Base-by-base conservation (phyloP, 768 basidiomycete species). In the Leccinellum luteum region DNA sequence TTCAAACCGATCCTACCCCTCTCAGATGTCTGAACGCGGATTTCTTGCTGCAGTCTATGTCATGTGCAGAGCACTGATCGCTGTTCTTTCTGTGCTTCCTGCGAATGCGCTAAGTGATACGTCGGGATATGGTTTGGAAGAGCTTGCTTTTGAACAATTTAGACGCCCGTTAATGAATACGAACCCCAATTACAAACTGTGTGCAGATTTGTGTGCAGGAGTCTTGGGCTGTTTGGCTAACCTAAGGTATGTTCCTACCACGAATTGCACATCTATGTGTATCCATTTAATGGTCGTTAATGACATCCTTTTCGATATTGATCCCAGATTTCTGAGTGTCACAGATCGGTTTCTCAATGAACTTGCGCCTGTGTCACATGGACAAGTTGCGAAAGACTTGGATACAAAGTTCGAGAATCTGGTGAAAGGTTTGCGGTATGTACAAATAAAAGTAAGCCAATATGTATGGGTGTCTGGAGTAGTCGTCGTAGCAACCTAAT, bases 341-440 rank as follows among this genome's bases (percentile, higher is more conserved):
- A 93, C 92, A 4, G 94, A 97, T 73, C 85, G 92, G 0, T 98
- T 95, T 70, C 73, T 94, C 51, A 79, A 81, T 1, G 94, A 95
- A 64, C 77, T 98, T 32, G 78, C 77, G 6, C 90, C 90, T 28
- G 79, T 93, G 8, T 81, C 85, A 15, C 79, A 81, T n/a, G 87
- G 85, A 1, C 87, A 90, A 56, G 84, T 92, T 5, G 79, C 85
- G 0, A 93, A 91, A 66, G 94, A 95, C 60, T 74, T 79, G 41
- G 93, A 95, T 63, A 81, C 82, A 60, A 89, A 84, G 65, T 92
- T 87, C 57, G 95, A 97, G 72, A 89, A 89, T 70, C 75, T 98
- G 1, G 82, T 98, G 17, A 83, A 83, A 59, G 93, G 92, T 17
- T 74, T 98, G 64, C 85, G 82, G 60, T 83, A 92, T 68, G 82